A percentile compares a stretch with the other conserved stretches of the same genome.
Evolutionary conservation across 2,329 filamentous ascomycete species (phyloP).

Genomic region (Thermomyces lanuginosus): DNA sequence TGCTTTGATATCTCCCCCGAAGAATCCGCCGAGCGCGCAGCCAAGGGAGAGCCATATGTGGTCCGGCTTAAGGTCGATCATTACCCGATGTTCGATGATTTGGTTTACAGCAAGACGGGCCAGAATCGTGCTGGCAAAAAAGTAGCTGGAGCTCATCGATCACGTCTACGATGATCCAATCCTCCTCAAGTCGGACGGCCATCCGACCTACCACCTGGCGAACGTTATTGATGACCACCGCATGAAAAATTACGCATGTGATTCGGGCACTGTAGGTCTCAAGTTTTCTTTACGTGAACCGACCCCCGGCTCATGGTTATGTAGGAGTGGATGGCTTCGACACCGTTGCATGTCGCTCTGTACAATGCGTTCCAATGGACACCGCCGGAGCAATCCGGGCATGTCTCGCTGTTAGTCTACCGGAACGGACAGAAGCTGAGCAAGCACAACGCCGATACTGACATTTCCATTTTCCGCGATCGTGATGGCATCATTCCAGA

Average conservation of each 20-base stretch:
- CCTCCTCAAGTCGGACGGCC: constrained; percentile 76
- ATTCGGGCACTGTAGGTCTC: constrained; percentile 60
- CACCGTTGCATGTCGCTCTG: constrained; percentile 59
- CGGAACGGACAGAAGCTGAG: constrained; percentile 60
- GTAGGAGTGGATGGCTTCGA: constrained; percentile 93
- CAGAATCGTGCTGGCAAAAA: constrained; percentile 33
- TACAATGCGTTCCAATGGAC: constrained; percentile 64
- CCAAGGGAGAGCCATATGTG: constrained; percentile 54
- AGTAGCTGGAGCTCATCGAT: constrained; percentile 26
- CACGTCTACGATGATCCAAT: constrained; percentile 64
- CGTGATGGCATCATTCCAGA: constrained; percentile 47
- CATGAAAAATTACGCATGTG: constrained; percentile 92
- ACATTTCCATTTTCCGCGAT: constrained; percentile 41
- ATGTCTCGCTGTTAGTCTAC: constrained; percentile 60
- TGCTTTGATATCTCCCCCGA: constrained; percentile 51
- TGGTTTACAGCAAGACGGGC: constrained; percentile 54
- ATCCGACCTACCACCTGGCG: constrained; percentile 90
- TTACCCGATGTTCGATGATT: constrained; percentile 53
- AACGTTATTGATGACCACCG: constrained; percentile 93
- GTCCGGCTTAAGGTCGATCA: constrained; percentile 59
- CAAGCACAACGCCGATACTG: constrained; percentile 60
- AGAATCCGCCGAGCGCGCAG: constrained; percentile 55
- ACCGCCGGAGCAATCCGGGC: constrained; percentile 59
- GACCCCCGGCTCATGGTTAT: constrained; percentile 4
- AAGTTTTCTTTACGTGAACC: not conserved